phyloP scores from a whole-genome alignment of 352 stramenopile genomes.

The Phytophthora fragariaefolia region DNA sequence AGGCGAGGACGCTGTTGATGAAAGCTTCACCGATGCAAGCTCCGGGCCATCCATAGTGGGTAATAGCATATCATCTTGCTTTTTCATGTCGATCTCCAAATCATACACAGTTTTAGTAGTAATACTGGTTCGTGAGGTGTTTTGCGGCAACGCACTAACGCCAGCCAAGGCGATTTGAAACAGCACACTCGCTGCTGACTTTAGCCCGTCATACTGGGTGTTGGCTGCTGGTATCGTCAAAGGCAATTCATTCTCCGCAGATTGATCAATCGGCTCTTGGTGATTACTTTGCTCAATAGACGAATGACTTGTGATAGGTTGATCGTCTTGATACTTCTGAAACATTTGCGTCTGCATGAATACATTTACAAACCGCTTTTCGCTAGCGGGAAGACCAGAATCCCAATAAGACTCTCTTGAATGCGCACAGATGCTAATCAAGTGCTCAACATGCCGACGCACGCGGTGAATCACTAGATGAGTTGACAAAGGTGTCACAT shows the following conservation, averaged over 20 bases:
- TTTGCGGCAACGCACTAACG: conserved; percentile 21
- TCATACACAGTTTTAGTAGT: background rate
- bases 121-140: background rate
- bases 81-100: conserved; percentile 3
- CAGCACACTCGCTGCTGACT: conserved; percentile 31
- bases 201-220: conserved; percentile 33
- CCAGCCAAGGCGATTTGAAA: conserved; percentile 54
- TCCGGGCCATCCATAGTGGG: conserved; percentile 14
- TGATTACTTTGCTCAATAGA: conserved; percentile 17
- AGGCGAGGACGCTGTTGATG: conserved; percentile 13
- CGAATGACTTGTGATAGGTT: conserved; percentile 10
- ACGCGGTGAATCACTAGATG: conserved; percentile 56
- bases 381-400: conserved; percentile 12
- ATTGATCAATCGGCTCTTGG: background rate
- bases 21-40: conserved; percentile 8
- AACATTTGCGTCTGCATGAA: conserved; percentile 62
- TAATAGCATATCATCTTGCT: background rate
- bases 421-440: conserved; percentile 32
- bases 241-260: background rate
- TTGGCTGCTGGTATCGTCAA: background rate
- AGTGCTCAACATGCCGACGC: conserved; percentile 48
- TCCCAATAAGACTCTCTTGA: background rate
- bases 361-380: conserved; percentile 33
- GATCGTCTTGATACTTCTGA: conserved; percentile 60
- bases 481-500: conserved; percentile 42